Evolutionary conservation across 2,329 filamentous ascomycete species (phyloP), one percentile per base, ranked within the genome.

Genomic region (Madurella fahalii): DNA sequence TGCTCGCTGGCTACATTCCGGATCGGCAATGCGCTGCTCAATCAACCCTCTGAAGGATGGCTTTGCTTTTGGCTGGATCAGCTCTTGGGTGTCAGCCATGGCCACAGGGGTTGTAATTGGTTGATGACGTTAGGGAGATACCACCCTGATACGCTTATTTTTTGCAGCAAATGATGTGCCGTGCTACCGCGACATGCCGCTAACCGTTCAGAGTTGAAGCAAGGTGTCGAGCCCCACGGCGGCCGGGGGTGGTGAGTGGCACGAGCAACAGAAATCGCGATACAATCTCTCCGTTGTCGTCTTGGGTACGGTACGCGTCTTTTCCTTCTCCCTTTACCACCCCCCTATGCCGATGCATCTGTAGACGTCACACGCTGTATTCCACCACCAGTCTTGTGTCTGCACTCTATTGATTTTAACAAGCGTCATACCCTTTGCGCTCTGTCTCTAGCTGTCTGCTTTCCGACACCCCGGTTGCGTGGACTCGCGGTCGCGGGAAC

Each of bases 291-390:
- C 52, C 44, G 47, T 53, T 55, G 37, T 59, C 50, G 52, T 47
- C 57, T 49, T 58, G 53, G 58, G 50, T 61, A 55, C 56, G 53
- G 61, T 63, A 65, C 62, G 63, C 62, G 62, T 63, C 60, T 61
- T 50, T 57, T 54, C 50, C 44, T 42, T 49, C 31, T 47, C 41
- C 57, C 50, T 46, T 54, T 34, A 40, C 55, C 40, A 30, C 50
- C 58, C 56, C 57, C 49, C 31, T 54, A 52, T 56, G 25, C 45
- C 39, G 20, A 54, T 54, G 47, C 50, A 50, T 52, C 34, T 53
- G 30, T 53, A 43, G 40, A 45, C 37, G 20, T 45, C 55, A 31
- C 53, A 34, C 37, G 32, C 17, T 50, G 42, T 51, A 44, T 40
- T 15, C 25, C 31, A 20, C 48, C 43, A 17, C 48, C 43, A 42